Evolutionary conservation across 768 basidiomycete species (phyloP), one percentile per base, ranked within the genome.

Genomic region (Suillus spraguei): DNA sequence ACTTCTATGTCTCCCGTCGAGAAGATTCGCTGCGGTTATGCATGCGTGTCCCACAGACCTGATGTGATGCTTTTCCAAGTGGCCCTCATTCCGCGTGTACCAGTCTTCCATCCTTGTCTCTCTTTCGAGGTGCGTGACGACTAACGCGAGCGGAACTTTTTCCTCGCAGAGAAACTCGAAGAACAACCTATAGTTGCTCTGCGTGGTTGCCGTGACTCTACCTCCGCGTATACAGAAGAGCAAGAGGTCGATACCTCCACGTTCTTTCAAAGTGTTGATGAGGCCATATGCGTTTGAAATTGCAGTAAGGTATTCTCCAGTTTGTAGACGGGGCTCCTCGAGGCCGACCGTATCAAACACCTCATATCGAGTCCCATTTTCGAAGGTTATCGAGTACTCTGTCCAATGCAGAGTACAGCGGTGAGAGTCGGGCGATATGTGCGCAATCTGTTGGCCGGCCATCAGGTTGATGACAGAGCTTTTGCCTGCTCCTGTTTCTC

Each of bases 131-230:
- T 81, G 77, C 1, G 80, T 82, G 44, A 83, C 65, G 36, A 75
- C 67, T 16, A 77, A 46, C 5, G 65, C 70, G 59, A 75, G 69
- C 49, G 74, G 75, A 17, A 74, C 81, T 17, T 65, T 9, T n/a
- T 69, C 64, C 52, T 65, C 71, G 63, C 82, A 82, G 14, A 83
- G 76, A 10, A 81, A 74, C 41, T 82, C 76, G 14, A 71, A 72
- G 68, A 82, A 80, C 36, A 82, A 41, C 50, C 70, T 69, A 65
- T 80, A 82, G 69, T 82, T 83, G 63, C 76, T 74, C 60, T 74
- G 71, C 44, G 73, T 70, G 5, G 70, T 70, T 41, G 75, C 76
- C 11, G 72, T 79, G 68, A 82, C 74, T 46, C 79, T 69, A 22
- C 79, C 77, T 14, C 73, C 79, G 7, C 78, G 77, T 16, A 83